Evolutionary conservation across 2,329 filamentous ascomycete species (phyloP), one percentile per base, ranked within the genome.

Genomic region (Cladosporium halotolerans): DNA sequence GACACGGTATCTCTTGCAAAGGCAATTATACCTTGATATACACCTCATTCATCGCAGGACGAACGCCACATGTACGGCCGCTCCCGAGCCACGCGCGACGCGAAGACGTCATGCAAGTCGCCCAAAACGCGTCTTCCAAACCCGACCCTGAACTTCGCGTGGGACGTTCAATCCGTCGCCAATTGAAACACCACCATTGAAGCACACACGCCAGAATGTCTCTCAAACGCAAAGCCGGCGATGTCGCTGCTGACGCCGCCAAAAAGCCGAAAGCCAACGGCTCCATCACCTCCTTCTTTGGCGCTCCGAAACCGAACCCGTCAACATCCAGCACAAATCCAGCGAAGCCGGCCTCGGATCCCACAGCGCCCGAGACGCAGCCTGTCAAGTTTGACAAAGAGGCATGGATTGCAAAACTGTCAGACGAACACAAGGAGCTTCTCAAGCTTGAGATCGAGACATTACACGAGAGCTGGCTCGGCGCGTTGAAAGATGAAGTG

Each of bases 401-500:
- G 43, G 89, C 87, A 71, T 99, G 93, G 93, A 78, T 91, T n/a
- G 81, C 82, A 16, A 80, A 81, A 54, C 77, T 99, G 58, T 90
- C 81, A 0, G 71, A 80, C 0, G 93, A 99, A 73, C 89, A 96
- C 70, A 89, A 83, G 66, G 79, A 85, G 49, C 76, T 97, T 44
- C 79, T 99, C 45, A 78, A 87, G 66, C 79, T 99, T 39, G 93
- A 99, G 74, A 96, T 99, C 61, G 83, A 95, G 42, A 96, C 91
- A 0, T 75, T 99, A 56, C 82, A 96, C 67, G 88, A 91, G 56
- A 95, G 86, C 74, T 99, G 93, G 92, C 77, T 99, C 57, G 84
- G 84, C 13, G 84, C 88, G 59, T 79, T 99, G 55, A 95, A 95
- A 69, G 89, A 95, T 57, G 91, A 96, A 61, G 75, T 99, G 39